These are phyloP conservation scores for Psilocybe sp. DNA, from an alignment of 768 basidiomycete species.

Conservation along the genomic window DNA sequence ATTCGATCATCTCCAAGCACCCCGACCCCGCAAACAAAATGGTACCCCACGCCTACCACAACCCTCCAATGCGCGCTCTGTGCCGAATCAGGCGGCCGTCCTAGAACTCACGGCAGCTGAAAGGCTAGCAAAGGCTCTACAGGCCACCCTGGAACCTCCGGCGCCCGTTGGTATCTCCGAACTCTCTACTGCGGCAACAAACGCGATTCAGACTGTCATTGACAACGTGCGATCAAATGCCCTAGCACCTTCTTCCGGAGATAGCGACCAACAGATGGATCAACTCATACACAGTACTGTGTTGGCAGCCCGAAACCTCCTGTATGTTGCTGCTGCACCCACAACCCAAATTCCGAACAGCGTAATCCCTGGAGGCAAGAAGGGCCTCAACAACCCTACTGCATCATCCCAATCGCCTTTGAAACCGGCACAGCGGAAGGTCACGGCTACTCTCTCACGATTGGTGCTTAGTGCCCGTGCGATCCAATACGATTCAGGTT, in stretches of 20 bases:
- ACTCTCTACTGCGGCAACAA: slow-evolving; percentile 54
- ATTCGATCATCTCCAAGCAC: slow-evolving; percentile 27
- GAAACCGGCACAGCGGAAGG: slow-evolving; percentile 80
- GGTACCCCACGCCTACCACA: slow-evolving; percentile 17
- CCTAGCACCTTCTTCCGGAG: slow-evolving; percentile 45
- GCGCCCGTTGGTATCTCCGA: slow-evolving; percentile 59
- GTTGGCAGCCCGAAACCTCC: slow-evolving; percentile 70
- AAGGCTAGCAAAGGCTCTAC: slow-evolving; percentile 62
- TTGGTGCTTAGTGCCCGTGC: slow-evolving; percentile 90
- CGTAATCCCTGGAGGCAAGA: slow-evolving; percentile 40
- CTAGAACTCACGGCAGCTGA: slow-evolving; percentile 64
- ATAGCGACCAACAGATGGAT: slow-evolving; percentile 54
- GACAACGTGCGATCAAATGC: slow-evolving; percentile 52
- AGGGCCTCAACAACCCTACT: slow-evolving; percentile 41
- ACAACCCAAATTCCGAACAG: slow-evolving; percentile 59
- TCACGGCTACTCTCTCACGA: slow-evolving; percentile 86
- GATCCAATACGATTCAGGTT: slow-evolving; percentile 76
- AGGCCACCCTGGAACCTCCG: slow-evolving; percentile 55
- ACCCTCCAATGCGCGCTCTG: slow-evolving; percentile 11
- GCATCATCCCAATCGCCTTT: slow-evolving; percentile 55
- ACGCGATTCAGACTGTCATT: slow-evolving; percentile 61
- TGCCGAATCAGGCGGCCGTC: slow-evolving; percentile 19
- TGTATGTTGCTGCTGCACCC: slow-evolving; percentile 64
- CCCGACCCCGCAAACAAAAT: slow-evolving; percentile 25
- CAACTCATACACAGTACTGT: slow-evolving; percentile 61